Evolutionary conservation across 495 filamentous ascomycete species (phyloP), one percentile per base, ranked within the genome.

Genomic region (Tuber brumale): DNA sequence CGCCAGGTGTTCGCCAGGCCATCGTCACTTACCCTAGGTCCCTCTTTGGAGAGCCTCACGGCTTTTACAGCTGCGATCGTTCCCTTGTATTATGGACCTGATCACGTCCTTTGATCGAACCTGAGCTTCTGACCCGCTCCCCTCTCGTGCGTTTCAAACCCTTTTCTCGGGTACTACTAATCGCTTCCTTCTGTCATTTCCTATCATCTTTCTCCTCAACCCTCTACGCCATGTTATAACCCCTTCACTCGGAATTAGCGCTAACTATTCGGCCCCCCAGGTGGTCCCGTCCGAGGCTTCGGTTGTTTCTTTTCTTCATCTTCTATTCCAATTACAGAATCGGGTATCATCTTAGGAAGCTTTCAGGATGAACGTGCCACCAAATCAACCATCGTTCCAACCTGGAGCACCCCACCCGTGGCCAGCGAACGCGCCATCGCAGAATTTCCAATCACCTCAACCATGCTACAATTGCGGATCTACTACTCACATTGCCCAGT

Each of bases 391-490:
- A 70, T 82, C 79, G 74, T 80, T 81, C 73, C 74, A 76, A 48
- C 81, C 81, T 72, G 74, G 74, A 66, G 35, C 79, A 19, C 77
- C 80, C 70, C 75, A 72, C 73, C 14, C 66, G 12, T 70, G 74
- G 45, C 77, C 76, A 77, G 71, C 79, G 69, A 76, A 84, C 69
- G 76, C 79, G 71, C 69, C 75, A 76, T 69, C 31, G 42, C 79
- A 82, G 35, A 79, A 80, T 41, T 72, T 74, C 31, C 70, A 72
- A 51, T 74, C 77, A 43, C 74, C 80, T 42, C 83, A 86, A 46
- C 74, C 85, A 27, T 87, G 86, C 51, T 87, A 84, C 74, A 87
- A 87, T 72, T 87, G 86, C 79, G 86, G 86, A 18, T 80, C 80
- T 35, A 72, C 76, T 16, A 77, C 80, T 72, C 86, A 87, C 77